These are phyloP conservation scores for Colletotrichum sp. DNA, from an alignment of 2,329 filamentous ascomycete species.

Conservation along the genomic window DNA sequence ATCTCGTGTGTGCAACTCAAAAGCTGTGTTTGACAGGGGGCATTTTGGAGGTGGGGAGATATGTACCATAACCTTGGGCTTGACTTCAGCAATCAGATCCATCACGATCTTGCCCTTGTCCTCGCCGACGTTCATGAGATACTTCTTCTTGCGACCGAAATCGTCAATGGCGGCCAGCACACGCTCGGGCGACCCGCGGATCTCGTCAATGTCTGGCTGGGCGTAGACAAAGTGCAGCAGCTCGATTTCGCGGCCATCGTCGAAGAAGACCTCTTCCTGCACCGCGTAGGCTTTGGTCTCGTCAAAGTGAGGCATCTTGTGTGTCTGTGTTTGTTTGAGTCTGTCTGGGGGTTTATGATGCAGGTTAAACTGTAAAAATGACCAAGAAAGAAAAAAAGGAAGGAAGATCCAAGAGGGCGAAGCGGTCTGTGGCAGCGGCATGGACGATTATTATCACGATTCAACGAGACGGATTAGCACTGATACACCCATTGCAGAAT, in stretches of 20 bases:
- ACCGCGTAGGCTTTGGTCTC: constrained; percentile 43
- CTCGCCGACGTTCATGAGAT: constrained; percentile 81
- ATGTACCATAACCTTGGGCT: constrained; percentile 69
- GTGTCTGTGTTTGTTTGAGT: not conserved
- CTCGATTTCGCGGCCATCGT: constrained; percentile 77
- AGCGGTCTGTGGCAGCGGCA: not conserved
- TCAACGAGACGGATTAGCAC: not conserved
- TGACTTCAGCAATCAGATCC: constrained; percentile 69
- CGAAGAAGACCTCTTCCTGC: constrained; percentile 54
- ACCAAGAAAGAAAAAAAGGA: not conserved
- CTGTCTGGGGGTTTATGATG: not conserved
- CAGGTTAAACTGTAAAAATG: not conserved
- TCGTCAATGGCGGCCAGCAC: constrained; percentile 76
- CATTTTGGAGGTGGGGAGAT: not conserved
- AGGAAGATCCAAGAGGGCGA: not conserved
- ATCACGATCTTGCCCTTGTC: constrained; percentile 76
- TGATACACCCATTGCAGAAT: constrained; percentile 7
- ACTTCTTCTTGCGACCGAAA: constrained; percentile 65
- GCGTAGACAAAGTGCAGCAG: constrained; percentile 73
- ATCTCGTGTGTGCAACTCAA: constrained; percentile 27
- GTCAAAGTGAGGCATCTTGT: constrained; percentile 32
- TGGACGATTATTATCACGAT: constrained; percentile 5
- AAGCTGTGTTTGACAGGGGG: not conserved
- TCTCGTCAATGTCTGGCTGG: constrained; percentile 64
- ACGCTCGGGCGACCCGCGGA: constrained; percentile 67